These are phyloP conservation scores for Tetradesmus lagerheimii DNA, from an alignment of 139 green algal genomes.

Conservation along the genomic window DNA sequence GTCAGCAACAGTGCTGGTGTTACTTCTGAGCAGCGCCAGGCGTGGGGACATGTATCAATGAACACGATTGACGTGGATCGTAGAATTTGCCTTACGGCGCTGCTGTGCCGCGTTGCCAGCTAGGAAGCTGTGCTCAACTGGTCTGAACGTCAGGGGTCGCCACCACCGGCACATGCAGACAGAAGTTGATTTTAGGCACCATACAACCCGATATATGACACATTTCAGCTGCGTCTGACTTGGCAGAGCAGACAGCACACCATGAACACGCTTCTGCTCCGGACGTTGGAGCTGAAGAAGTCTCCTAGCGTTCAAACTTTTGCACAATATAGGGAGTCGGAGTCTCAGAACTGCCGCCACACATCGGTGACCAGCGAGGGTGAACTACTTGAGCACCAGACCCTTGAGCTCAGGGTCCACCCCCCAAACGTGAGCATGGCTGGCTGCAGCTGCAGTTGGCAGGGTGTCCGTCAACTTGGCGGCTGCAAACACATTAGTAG, in stretches of 20 bases:
- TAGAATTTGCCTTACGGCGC: neutral
- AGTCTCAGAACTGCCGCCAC: conserved; percentile 42
- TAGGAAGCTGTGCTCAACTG: neutral
- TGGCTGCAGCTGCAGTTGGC: neutral
- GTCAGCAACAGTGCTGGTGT: neutral
- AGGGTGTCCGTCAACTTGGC: neutral
- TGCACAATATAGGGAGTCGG: conserved; percentile 49
- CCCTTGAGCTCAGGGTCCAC: conserved; percentile 49
- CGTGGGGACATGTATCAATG: neutral
- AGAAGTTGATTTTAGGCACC: neutral
- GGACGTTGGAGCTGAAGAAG: conserved; percentile 44
- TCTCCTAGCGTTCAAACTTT: conserved; percentile 43
- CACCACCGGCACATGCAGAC: neutral
- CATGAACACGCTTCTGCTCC: conserved; percentile 45
- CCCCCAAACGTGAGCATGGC: conserved; percentile 78
- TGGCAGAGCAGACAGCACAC: neutral
- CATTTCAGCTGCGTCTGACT: neutral
- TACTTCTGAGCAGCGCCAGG: neutral
- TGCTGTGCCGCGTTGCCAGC: neutral
- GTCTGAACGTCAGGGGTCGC: neutral
- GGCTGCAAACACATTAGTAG: neutral
- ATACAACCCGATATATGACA: too few species aligned
- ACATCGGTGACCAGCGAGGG: conserved; percentile 46
- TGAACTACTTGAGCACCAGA: conserved; percentile 51
- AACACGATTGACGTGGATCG: neutral